Conservation (phyloP, 2,329 filamentous ascomycete genomes). For the Aspergillus fijiensis region DNA sequence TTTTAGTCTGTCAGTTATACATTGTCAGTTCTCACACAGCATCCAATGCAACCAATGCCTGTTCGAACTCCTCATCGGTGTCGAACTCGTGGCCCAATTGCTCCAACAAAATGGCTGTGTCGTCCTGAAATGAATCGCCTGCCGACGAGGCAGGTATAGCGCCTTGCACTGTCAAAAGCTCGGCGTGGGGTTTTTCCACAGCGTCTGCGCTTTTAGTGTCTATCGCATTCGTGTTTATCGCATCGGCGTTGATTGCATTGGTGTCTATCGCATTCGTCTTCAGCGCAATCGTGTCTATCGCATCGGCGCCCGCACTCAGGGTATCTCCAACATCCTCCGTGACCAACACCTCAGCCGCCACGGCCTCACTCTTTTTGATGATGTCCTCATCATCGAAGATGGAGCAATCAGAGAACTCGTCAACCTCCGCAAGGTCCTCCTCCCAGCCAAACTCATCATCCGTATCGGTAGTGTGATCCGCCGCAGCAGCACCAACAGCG, state of each 20-base stretch:
- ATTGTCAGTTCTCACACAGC: slow-evolving; percentile 10
- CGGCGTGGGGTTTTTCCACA: neutral
- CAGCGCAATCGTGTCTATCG: neutral
- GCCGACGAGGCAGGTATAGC: slow-evolving; percentile 11
- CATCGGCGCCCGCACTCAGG: neutral
- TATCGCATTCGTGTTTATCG: neutral
- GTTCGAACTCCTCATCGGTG: slow-evolving; percentile 21
- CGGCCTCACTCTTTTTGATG: slow-evolving; percentile 24
- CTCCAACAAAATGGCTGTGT: slow-evolving; percentile 33
- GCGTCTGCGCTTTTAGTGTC: neutral
- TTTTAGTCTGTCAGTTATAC: neutral
- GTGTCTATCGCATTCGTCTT: neutral
- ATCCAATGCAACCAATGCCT: slow-evolving; percentile 20
- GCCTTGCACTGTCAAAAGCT: neutral
- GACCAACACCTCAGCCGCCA: neutral
- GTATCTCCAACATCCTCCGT: no score
- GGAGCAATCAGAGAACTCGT: slow-evolving; percentile 37
- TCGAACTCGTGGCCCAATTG: slow-evolving; percentile 23
- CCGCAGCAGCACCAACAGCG: neutral
- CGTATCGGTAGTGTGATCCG: neutral
- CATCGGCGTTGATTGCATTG: neutral
- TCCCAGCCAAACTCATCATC: neutral
- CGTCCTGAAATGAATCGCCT: slow-evolving; percentile 35
- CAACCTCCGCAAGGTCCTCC: slow-evolving; percentile 20
- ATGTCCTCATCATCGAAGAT: slow-evolving; percentile 33